Evolutionary conservation across 2,329 filamentous ascomycete species (phyloP), one percentile per base, ranked within the genome.

Genomic region (Xylaria sp.): DNA sequence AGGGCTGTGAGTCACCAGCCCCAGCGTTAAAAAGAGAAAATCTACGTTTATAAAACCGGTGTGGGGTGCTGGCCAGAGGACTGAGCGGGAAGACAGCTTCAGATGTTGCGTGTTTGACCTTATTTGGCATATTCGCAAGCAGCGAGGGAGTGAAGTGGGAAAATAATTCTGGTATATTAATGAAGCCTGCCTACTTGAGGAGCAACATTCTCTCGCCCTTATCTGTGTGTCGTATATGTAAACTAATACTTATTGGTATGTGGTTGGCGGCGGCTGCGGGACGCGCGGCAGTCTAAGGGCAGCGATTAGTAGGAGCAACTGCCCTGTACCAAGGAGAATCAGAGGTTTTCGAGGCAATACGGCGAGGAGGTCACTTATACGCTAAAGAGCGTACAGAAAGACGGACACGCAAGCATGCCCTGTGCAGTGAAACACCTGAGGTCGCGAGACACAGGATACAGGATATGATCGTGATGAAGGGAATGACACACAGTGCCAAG

Each of bases 191-290:
- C 59, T 55, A 55, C 25, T 42, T 33, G 56, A 42, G 46, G 38
- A 57, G 37, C 53, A 45, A 50, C 58, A 59, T 67, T 55, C 63
- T 64, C 51, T 58, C 56, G 67, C 60, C 58, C 66, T 65, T 68
- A 59, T 65, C 57, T 54, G n/a, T 43, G 65, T 68, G 65, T 64
- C 58, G n/a, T n/a, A 56, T 65, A 67, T 68, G 70, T 69, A 64
- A 67, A 5, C 68, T 71, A 70, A 71, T 71, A 69, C n/a, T 67
- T 60, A 66, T 58, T 58, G 67, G 59, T 67, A 62, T 63, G 60
- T 60, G 59, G 19, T 55, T 33, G 28, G 28, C 49, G 38, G 31
- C 40, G 50, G 35, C 23, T 47, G 25, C 12, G 31, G 19, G 37
- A 9, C 28, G n/a, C 21, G 5, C 25, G 28, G 45, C 15, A 15